phyloP scores from a whole-genome alignment of 805 yeast species.

The Scheffersomyces lignosus region DNA sequence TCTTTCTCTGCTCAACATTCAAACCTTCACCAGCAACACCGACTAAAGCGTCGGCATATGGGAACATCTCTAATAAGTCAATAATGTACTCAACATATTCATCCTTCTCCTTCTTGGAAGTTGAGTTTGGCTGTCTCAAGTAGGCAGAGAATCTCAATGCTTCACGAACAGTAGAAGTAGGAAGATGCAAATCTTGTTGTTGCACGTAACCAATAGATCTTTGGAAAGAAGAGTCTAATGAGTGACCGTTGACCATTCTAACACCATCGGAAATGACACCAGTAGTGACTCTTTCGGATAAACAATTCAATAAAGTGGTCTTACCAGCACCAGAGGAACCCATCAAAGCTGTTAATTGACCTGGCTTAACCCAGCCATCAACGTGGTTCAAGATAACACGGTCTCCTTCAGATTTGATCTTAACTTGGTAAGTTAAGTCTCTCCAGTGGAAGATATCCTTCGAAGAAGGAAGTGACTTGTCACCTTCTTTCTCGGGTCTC shows the following conservation, averaged over 20 bases:
- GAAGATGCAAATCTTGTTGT: conserved; percentile 34
- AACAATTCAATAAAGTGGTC: conserved; percentile 44
- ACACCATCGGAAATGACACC: conserved; percentile 27
- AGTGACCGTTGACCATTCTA: conserved; percentile 37
- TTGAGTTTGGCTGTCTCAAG: conserved; percentile 25
- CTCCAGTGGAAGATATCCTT: conserved; percentile 74
- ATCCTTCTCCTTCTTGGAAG: conserved; percentile 20
- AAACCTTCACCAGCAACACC: conserved; percentile 39
- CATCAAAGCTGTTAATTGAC: conserved; percentile 76
- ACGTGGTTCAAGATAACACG: conserved; percentile 63
- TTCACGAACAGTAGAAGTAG: conserved; percentile 31
- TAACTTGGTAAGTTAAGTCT: conserved; percentile 68
- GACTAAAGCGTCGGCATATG: conserved; percentile 31
- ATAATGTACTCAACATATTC: conserved; percentile 26
- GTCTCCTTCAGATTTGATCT: conserved; percentile 56
- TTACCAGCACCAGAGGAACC: conserved; percentile 51
- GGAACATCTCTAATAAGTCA: conserved; percentile 23
- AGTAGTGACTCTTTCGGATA: conserved; percentile 23
- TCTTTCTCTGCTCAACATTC: conserved; percentile 42
- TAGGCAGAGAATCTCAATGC: conserved; percentile 26
- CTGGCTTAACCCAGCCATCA: conserved; percentile 84
- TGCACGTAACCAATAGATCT: conserved; percentile 36
- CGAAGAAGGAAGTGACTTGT: conserved; percentile 17
- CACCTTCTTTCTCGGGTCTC: conserved; percentile 16
- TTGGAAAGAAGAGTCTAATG: conserved; percentile 27